Evolutionary conservation across 1,284 basidiomycete species (phyloP).

Genomic region (Omphalotus olearius): DNA sequence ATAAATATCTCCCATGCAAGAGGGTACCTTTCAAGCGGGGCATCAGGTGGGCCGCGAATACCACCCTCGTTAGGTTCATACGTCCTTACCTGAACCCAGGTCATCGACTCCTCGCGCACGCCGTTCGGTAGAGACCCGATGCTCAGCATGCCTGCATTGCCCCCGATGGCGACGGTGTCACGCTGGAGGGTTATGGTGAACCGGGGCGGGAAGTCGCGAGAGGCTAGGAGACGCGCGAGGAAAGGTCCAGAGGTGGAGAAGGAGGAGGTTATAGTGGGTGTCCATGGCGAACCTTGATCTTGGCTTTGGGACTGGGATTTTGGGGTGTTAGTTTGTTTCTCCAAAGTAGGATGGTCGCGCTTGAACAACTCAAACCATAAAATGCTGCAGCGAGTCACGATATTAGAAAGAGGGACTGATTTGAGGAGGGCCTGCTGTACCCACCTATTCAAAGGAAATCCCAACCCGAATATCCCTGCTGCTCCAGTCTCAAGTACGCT

Average conservation of each 20-base stretch:
- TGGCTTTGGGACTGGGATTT: not conserved
- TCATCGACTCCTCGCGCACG: conserved; percentile 36
- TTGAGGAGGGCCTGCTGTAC: not conserved
- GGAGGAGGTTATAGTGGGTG: not conserved
- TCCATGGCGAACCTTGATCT: not conserved
- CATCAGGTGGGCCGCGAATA: conserved; percentile 28
- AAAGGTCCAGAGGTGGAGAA: conserved; percentile 1
- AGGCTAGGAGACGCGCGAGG: not conserved
- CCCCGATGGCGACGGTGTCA: conserved; percentile 34
- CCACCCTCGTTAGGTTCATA: conserved; percentile 42
- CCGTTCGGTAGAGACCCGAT: conserved; percentile 47
- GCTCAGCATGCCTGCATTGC: conserved; percentile 44
- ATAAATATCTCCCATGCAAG: conserved; percentile 58
- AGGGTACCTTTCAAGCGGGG: conserved; percentile 23
- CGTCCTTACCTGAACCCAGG: conserved; percentile 45
- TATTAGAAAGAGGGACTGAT: not conserved
- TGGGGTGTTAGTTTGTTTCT: conserved; percentile 9
- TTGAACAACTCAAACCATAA: conserved; percentile 28
- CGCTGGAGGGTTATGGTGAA: conserved; percentile 45
- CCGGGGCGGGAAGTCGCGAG: conserved; percentile 25
- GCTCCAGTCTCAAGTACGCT: conserved; percentile 37
- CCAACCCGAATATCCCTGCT: conserved; percentile 54
- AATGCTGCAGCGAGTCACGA: conserved; percentile 18
- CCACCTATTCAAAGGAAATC: conserved; percentile 53
- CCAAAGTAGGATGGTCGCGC: conserved; percentile 12